Conservation (phyloP, 306 rosid genomes). For the Corylus avellana region DNA sequence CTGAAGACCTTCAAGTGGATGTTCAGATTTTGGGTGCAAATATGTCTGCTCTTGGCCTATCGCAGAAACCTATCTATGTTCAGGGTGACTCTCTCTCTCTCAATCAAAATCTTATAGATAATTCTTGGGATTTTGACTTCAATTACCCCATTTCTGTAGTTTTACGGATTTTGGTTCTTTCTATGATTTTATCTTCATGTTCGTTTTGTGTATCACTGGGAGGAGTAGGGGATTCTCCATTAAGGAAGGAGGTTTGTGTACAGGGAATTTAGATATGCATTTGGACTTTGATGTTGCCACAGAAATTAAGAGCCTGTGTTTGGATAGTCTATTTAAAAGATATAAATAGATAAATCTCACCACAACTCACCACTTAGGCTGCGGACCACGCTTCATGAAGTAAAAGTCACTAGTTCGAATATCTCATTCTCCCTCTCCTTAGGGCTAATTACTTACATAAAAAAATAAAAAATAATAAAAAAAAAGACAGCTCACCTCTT, state of each 20-base stretch:
- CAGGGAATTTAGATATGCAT: background rate
- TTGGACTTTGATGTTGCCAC: background rate
- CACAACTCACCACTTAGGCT: background rate
- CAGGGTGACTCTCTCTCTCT: slow-evolving; percentile 53
- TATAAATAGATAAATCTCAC: background rate
- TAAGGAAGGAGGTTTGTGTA: background rate
- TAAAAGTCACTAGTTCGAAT: too few species aligned
- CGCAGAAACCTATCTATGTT: slow-evolving; percentile 90
- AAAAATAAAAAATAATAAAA: too few species aligned
- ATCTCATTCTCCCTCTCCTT: too few species aligned
- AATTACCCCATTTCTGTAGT: background rate
- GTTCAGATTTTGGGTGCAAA: slow-evolving; percentile 98
- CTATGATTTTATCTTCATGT: background rate
- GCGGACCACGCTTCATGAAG: too few species aligned
- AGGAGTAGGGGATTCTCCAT: background rate
- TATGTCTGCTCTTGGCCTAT: slow-evolving; percentile 98
- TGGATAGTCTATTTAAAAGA: background rate
- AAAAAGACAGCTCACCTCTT: too few species aligned
- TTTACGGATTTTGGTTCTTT: background rate
- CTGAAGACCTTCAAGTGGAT: slow-evolving; percentile 56
- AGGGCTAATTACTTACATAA: too few species aligned
- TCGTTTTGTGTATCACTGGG: background rate
- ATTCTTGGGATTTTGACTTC: background rate
- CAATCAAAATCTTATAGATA: slow-evolving; percentile 6
- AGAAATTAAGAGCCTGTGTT: background rate